These are phyloP conservation scores for Pyrenula massariospora DNA, from an alignment of 495 filamentous ascomycete species.

Conservation along the genomic window DNA sequence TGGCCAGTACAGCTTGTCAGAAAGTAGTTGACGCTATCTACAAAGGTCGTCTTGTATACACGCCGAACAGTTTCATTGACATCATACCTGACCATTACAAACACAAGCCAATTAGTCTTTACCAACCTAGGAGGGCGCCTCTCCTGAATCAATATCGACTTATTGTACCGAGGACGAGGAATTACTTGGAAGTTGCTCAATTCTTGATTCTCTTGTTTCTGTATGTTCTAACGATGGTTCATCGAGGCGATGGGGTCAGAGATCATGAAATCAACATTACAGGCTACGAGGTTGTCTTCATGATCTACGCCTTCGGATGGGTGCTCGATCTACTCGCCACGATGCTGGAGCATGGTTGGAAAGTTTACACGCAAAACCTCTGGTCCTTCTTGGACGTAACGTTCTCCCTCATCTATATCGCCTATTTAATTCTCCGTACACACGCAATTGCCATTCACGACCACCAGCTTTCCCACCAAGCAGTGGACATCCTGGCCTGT, in stretches of 20 bases:
- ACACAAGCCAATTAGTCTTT: conserved; percentile 56
- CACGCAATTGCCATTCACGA: conserved; percentile 35
- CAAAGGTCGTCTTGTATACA: conserved; percentile 44
- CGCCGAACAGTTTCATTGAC: conserved; percentile 56
- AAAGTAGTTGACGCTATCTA: conserved; percentile 63
- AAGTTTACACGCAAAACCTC: conserved; percentile 64
- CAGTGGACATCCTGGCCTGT: conserved; percentile 56
- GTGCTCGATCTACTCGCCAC: conserved; percentile 60
- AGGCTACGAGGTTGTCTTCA: conserved; percentile 41
- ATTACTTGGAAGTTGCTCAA: conserved; percentile 54
- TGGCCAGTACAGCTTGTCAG: conserved; percentile 56
- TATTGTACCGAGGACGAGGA: conserved; percentile 57
- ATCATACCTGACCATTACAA: conserved; percentile 67
- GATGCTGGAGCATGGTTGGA: conserved; percentile 61
- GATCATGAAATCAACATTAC: not conserved
- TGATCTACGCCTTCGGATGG: conserved; percentile 59
- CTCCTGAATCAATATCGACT: conserved; percentile 66
- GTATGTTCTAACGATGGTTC: conserved; percentile 52
- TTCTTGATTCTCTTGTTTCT: conserved; percentile 50
- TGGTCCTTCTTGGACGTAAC: conserved; percentile 69
- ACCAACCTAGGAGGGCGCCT: conserved; percentile 51
- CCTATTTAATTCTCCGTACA: conserved; percentile 48
- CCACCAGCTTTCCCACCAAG: conserved; percentile 34
- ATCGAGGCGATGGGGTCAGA: conserved; percentile 29
- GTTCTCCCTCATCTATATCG: conserved; percentile 48